Evolutionary conservation across 768 basidiomycete genomes (phyloP).

Genomic region (Termitomyces sp.): DNA sequence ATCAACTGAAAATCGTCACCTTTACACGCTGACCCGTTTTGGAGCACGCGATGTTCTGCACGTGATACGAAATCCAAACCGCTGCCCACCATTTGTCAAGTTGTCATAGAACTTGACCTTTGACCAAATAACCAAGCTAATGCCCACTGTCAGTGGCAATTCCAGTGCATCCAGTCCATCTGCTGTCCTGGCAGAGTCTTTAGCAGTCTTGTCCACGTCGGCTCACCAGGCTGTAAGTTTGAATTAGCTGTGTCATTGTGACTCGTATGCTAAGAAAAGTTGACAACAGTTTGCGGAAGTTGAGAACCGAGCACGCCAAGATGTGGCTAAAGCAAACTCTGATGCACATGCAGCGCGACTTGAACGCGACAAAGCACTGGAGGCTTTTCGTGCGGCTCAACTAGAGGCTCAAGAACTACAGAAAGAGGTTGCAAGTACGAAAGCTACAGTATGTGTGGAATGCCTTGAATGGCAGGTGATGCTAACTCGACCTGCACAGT

Average conservation of each 20-base stretch:
- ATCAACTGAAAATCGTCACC: not conserved
- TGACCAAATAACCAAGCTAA: not conserved
- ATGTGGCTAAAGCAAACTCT: slow-evolving; percentile 45
- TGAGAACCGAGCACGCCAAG: slow-evolving; percentile 52
- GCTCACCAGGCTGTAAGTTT: slow-evolving; percentile 21
- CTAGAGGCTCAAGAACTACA: slow-evolving; percentile 49
- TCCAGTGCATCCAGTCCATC: slow-evolving; percentile 13
- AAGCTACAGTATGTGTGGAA: slow-evolving; percentile 45
- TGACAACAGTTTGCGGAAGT: slow-evolving; percentile 45
- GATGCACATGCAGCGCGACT: slow-evolving; percentile 45
- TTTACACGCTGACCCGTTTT: not conserved
- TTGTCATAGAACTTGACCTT: not conserved
- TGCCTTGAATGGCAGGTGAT: slow-evolving; percentile 6
- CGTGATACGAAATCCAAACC: slow-evolving; percentile 7
- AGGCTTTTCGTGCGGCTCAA: slow-evolving; percentile 40
- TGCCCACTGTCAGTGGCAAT: slow-evolving; percentile 11
- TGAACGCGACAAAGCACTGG: slow-evolving; percentile 47
- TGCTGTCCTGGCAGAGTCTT: slow-evolving; percentile 19
- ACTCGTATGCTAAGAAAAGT: not conserved
- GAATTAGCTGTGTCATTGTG: not conserved
- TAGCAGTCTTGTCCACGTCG: slow-evolving; percentile 22
- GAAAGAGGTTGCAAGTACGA: slow-evolving; percentile 32
- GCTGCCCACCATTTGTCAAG: not conserved
- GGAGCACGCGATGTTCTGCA: slow-evolving; percentile 7
- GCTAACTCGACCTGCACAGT: slow-evolving; percentile 29